These are phyloP conservation scores for Chernovozyma aurita DNA, from an alignment of 1,139 yeast genomes.

Conservation along the genomic window DNA sequence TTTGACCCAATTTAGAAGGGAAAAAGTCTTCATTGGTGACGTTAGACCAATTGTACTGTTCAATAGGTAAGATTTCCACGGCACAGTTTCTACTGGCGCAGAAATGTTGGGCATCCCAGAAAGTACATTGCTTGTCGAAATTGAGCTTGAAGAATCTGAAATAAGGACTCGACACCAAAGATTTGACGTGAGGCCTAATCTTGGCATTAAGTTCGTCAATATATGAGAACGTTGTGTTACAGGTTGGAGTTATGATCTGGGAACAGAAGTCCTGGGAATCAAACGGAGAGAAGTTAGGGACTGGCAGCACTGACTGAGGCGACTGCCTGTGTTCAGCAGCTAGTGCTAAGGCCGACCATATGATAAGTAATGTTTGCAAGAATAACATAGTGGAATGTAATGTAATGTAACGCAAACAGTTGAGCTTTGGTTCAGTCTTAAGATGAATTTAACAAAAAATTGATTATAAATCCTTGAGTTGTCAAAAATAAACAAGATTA, in stretches of 20 bases:
- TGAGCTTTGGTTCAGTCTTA: too few relatives aligned
- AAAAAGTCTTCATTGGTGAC: slow-evolving; percentile 65
- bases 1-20: slow-evolving; percentile 66
- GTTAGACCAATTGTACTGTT: slow-evolving; percentile 55
- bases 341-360: background rate
- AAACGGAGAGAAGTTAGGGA: slow-evolving; percentile 30
- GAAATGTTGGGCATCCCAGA: slow-evolving; percentile 78
- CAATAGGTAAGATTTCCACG: slow-evolving; percentile 59
- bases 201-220: slow-evolving; percentile 35
- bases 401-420: too few relatives aligned
- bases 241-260: slow-evolving; percentile 43
- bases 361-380: background rate
- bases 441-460: too few relatives aligned
- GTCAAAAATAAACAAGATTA: too few relatives aligned
- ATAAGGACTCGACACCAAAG: slow-evolving; percentile 63
- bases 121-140: slow-evolving; percentile 82
- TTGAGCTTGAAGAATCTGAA: slow-evolving; percentile 87
- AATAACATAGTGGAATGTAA: too few relatives aligned
- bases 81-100: slow-evolving; percentile 95
- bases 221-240: slow-evolving; percentile 45
- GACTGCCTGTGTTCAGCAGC: background rate
- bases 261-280: slow-evolving; percentile 45
- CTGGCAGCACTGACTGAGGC: background rate
- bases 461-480: too few relatives aligned
- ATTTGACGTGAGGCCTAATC: slow-evolving; percentile 46